Conservation (phyloP, 768 basidiomycete genomes). For the Lactarius sp. region DNA sequence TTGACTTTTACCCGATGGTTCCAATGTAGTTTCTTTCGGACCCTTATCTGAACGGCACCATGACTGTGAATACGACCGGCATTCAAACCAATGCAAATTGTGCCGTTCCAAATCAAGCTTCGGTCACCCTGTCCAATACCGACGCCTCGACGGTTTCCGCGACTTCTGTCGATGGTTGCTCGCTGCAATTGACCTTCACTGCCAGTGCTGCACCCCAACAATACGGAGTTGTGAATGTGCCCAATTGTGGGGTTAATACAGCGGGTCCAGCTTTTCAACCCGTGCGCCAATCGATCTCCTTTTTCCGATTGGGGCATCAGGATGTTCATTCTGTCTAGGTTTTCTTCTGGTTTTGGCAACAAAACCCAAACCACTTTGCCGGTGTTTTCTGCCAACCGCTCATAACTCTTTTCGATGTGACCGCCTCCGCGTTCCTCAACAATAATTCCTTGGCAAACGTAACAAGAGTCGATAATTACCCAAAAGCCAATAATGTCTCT, state of each 20-base stretch:
- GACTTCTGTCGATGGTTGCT: conserved; percentile 48
- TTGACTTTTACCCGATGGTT: not conserved
- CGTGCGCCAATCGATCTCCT: not conserved
- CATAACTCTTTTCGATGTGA: conserved; percentile 42
- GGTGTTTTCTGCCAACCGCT: conserved; percentile 56
- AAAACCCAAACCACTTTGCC: conserved; percentile 29
- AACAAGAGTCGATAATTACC: conserved; percentile 29
- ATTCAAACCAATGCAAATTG: conserved; percentile 48
- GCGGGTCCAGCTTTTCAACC: conserved; percentile 42
- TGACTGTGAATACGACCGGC: conserved; percentile 49
- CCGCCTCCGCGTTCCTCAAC: conserved; percentile 41
- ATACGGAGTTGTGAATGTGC: conserved; percentile 44
- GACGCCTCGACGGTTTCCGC: conserved; percentile 39
- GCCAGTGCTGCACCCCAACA: conserved; percentile 39
- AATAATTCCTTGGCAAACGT: conserved; percentile 41
- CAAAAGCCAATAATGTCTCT: conserved; percentile 48
- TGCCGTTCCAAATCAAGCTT: conserved; percentile 33
- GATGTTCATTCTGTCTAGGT: conserved; percentile 31
- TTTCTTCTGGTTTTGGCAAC: conserved; percentile 62
- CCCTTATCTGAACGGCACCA: conserved; percentile 46
- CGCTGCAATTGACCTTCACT: conserved; percentile 35
- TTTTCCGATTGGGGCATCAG: not conserved
- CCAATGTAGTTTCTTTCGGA: conserved; percentile 39
- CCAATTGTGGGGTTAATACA: conserved; percentile 31
- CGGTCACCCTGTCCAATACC: conserved; percentile 28